Base-by-base conservation (phyloP, 345 rosid genomes). In the Gossypioides kirkii region DNA sequence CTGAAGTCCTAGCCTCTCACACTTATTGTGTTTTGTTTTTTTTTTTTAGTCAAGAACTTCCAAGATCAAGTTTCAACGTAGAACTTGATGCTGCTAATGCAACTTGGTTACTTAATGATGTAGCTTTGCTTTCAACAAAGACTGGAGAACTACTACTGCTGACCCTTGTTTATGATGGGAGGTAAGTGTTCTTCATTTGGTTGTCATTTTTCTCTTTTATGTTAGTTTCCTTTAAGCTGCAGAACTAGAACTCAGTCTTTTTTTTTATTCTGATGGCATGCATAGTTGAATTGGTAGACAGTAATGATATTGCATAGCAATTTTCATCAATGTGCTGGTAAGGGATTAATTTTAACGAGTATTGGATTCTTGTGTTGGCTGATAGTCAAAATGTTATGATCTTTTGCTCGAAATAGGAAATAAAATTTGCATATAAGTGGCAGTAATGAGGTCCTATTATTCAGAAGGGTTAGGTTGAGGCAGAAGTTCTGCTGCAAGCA, bases 61-160 rank as follows among this genome's bases (percentile, higher is more conserved):
- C 99, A 80, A 86, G 91, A 85, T 87, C 96, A 73, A 84, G 83
- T 76, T 92, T 95, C 78, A 82, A 72, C 71, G 90, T 89, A 80
- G 99, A 95, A 86, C 99, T 95, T 76, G 99, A 95, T 87, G 94
- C 93, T 80, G 98, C 96, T 78, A 85, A 81, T 81, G 92, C 94
- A 72, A 82, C 89, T 80, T 92, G 98, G 97, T 83, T 95, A 73
- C 75, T 79, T 32, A 86, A 88, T 71, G 93, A 95, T 64, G 97
- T 92, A 53, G 98, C 91, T 60, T 80, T 95, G 85, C 77, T 95
- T 75, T 95, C 99, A 49, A 79, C 98, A 47, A 92, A 95, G 82
- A 82, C 89, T 54, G 98, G 98, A 82, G 99, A 95, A 78, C 79
- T 95, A 55, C 80, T 95, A 74, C 86, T 95, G 50, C 83, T 95